phyloP scores from a whole-genome alignment of 768 basidiomycete genomes.

The Termitomyces sp. region DNA sequence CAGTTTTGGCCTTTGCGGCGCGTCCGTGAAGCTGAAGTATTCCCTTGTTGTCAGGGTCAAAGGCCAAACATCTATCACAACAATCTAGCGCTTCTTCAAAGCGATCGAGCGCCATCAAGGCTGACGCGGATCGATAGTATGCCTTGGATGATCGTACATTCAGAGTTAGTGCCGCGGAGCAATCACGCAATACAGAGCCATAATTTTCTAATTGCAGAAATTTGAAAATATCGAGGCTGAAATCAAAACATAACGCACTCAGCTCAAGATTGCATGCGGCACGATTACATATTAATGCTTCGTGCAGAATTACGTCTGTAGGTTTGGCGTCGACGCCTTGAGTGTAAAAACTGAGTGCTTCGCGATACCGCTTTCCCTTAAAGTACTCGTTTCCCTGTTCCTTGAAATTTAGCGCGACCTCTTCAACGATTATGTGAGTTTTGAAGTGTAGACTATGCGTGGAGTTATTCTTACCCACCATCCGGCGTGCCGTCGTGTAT shows the following conservation, averaged over 20 bases:
- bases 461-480: conserved; percentile 55
- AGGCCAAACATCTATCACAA: conserved; percentile 60
- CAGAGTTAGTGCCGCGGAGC: conserved; percentile 61
- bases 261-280: conserved; percentile 92
- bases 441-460: background rate
- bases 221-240: background rate
- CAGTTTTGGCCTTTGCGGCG: conserved; percentile 38
- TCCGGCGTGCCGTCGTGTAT: conserved; percentile 89
- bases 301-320: conserved; percentile 47
- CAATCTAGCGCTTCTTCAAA: conserved; percentile 82
- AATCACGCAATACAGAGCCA: conserved; percentile 81
- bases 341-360: conserved; percentile 86
- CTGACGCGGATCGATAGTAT: conserved; percentile 78
- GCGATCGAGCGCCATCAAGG: conserved; percentile 68
- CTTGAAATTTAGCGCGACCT: conserved; percentile 89
- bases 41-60: conserved; percentile 52
- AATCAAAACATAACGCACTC: conserved; percentile 37
- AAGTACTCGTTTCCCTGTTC: conserved; percentile 95
- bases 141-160: conserved; percentile 74
- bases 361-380: conserved; percentile 78
- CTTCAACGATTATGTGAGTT: conserved; percentile 31
- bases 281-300: conserved; percentile 79
- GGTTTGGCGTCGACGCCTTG: conserved; percentile 87
- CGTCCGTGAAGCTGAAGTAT: conserved; percentile 46
- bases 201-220: conserved; percentile 63